These are phyloP conservation scores for Gossypium herbaceum DNA, from an alignment of 345 rosid genomes.

Conservation along the genomic window DNA sequence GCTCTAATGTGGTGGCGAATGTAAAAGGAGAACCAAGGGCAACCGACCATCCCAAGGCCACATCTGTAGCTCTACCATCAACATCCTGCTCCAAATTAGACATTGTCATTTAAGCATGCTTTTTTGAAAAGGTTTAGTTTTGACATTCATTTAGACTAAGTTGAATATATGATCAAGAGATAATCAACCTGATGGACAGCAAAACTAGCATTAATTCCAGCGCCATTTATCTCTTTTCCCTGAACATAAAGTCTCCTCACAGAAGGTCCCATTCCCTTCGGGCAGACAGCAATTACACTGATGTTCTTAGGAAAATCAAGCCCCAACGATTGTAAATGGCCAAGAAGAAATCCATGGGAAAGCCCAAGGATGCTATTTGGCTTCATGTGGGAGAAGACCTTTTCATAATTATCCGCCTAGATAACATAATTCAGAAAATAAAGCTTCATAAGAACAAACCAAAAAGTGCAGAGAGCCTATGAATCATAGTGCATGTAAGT, in stretches of 20 bases:
- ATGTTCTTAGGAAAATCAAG: conserved; percentile 79
- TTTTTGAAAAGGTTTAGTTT: background rate
- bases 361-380: conserved; percentile 96
- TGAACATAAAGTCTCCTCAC: conserved; percentile 88
- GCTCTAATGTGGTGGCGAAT: conserved; percentile 58
- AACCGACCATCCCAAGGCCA: conserved; percentile 67
- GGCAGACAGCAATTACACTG: conserved; percentile 81
- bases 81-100: conserved; percentile 38
- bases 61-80: conserved; percentile 57
- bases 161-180: background rate
- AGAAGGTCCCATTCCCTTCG: conserved; percentile 91
- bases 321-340: conserved; percentile 73
- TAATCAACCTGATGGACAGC: conserved; percentile 52
- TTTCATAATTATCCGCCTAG: conserved; percentile 91
- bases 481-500: background rate
- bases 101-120: background rate
- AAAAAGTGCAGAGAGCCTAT: background rate
- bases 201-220: conserved; percentile 89
- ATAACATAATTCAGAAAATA: background rate
- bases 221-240: conserved; percentile 90
- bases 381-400: conserved; percentile 79
- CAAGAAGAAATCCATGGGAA: conserved; percentile 90
- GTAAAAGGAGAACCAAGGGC: conserved; percentile 63
- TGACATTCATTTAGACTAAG: background rate
- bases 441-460: background rate